A percentile compares a stretch with the other conserved stretches of the same genome.
phyloP scores from a whole-genome alignment of 2,329 filamentous ascomycete species.

The Trematosphaeria pertusa region DNA sequence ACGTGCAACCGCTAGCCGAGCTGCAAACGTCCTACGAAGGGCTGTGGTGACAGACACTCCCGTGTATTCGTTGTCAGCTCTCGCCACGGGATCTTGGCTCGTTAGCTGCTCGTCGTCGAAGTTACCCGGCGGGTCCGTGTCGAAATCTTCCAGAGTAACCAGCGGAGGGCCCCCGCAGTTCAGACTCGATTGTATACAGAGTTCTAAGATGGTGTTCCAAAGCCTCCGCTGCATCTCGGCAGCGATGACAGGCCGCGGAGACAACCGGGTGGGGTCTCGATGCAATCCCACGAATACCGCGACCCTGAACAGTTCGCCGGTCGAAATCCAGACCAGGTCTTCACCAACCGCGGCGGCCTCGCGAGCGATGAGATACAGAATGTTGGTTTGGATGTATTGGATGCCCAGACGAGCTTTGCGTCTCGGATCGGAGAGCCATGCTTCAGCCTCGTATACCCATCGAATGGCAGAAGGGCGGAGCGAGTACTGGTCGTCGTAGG shows the following conservation, averaged over 20 bases:
- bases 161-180: slow-evolving; percentile 45
- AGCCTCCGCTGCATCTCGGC: slow-evolving; percentile 41
- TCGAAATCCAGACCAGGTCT: slow-evolving; percentile 48
- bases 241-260: slow-evolving; percentile 25
- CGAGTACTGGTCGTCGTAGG: slow-evolving; percentile 60
- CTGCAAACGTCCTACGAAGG: slow-evolving; percentile 46
- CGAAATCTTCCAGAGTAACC: slow-evolving; percentile 45
- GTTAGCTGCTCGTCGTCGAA: slow-evolving; percentile 51
- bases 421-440: slow-evolving; percentile 61
- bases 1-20: slow-evolving; percentile 45
- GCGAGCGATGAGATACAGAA: slow-evolving; percentile 49
- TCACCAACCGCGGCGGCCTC: slow-evolving; percentile 44
- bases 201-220: slow-evolving; percentile 46
- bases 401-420: slow-evolving; percentile 61
- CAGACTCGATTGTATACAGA: slow-evolving; percentile 48
- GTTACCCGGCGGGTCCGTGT: slow-evolving; percentile 48
- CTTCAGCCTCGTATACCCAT: slow-evolving; percentile 66
- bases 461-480: slow-evolving; percentile 58
- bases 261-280: slow-evolving; percentile 46
- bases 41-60: slow-evolving; percentile 46
- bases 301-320: slow-evolving; percentile 46
- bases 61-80: slow-evolving; percentile 38
- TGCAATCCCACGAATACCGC: slow-evolving; percentile 52
- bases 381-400: slow-evolving; percentile 57
- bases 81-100: slow-evolving; percentile 30